Percentiles rank a stretch among this genome's conserved stretches.
These are phyloP conservation scores for Maudiozyma saulgeensis DNA, from an alignment of 805 yeast species.

Conservation along the genomic window DNA sequence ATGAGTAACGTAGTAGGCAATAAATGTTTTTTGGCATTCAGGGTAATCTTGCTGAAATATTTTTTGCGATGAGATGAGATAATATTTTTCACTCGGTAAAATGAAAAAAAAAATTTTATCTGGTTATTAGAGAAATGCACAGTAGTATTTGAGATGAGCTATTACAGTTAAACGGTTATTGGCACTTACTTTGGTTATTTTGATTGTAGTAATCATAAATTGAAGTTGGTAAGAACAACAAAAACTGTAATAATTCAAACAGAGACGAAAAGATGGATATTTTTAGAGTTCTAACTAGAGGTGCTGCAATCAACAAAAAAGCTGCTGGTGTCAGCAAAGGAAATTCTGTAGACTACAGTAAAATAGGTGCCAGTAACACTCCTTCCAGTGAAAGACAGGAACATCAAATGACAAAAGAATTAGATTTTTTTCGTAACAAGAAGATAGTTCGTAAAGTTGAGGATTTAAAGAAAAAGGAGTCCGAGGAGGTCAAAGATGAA, in stretches of 20 bases:
- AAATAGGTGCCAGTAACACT: constrained; percentile 13
- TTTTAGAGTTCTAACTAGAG: constrained; percentile 74
- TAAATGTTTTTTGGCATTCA: too few species aligned
- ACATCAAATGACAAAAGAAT: constrained; percentile 54
- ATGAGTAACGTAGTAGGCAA: too few species aligned
- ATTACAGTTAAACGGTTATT: too few species aligned
- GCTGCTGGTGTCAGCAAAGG: constrained; percentile 19
- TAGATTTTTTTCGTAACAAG: constrained; percentile 72
- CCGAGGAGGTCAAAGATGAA: constrained; percentile 16
- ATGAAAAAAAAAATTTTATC: too few species aligned
- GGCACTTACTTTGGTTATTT: too few species aligned
- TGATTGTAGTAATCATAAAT: too few species aligned
- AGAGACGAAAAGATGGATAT: constrained; percentile 58
- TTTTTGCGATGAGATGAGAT: too few species aligned
- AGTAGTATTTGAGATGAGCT: too few species aligned
- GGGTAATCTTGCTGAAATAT: too few species aligned
- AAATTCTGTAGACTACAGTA: constrained; percentile 21
- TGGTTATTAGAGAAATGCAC: too few species aligned
- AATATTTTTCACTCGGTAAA: too few species aligned
- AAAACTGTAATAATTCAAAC: not conserved
- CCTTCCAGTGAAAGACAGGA: constrained; percentile 21
- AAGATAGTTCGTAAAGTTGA: constrained; percentile 29
- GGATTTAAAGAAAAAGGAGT: constrained; percentile 6
- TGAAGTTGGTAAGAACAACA: not conserved
- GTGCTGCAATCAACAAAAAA: constrained; percentile 65